Base-by-base conservation (phyloP, 306 rosid species). In the Trichosanthes cucumerina region DNA sequence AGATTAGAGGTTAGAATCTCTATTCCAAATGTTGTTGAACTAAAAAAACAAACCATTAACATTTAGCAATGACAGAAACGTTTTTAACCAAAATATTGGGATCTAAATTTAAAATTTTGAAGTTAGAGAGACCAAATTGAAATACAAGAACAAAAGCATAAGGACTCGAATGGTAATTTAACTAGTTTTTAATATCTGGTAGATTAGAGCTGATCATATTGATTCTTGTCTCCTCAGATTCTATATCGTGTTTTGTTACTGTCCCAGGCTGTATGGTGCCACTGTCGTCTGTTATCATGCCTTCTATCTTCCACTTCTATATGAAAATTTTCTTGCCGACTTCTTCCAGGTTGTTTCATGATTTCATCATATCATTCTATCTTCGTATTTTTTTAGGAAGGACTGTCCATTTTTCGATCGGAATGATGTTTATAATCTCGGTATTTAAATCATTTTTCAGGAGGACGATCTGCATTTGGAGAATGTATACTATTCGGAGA, bases 271-370 rank as follows among this genome's bases (percentile, higher is more conserved):
- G 54, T 91, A 92, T 79, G 83, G 83, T 10, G 86, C 88, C 81
- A 84, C 92, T 13, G 43, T 87, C 82, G 91, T 95, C 79, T 88
- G 91, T 65, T 92, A 95, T 83, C 97, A 92, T 68, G 87, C 92
- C 74, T 85, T 88, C 59, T 95, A 95, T 88, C 98, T 95, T 83
- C 98, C 97, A 16, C 93, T 95, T 79, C 79, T 92, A 79, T 92
- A 95, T 39, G 77, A 82, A 41, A 91, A 96, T 38, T 95, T 95
- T 84, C 88, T 95, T 49, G 97, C 96, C 2, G 98, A 95, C 86
- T 95, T 95, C 60, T 91, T 95, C 85, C 88, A 86, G 96, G 98
- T 92, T 77, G 34, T 44, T 46, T 70, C 56, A 23, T 14, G 6
- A 15, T 44, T 46, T 70, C 56, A 23, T 14, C 12, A 15, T 39